phyloP scores from a whole-genome alignment of 495 filamentous ascomycete genomes.

The Aspergillus bridgeri region DNA sequence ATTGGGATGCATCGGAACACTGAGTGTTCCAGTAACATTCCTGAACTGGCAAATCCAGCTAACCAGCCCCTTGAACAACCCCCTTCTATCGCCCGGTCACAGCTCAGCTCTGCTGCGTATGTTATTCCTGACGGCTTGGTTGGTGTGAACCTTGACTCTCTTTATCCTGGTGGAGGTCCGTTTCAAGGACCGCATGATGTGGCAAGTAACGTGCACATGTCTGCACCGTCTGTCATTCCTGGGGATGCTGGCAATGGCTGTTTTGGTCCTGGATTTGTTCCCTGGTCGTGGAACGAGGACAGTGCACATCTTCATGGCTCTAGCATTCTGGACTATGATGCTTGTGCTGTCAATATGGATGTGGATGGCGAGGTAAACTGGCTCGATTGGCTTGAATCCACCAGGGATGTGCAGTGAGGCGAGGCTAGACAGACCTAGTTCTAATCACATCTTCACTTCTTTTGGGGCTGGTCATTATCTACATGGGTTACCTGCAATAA shows the following conservation, averaged over 20 bases:
- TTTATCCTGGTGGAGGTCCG: background rate
- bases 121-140: background rate
- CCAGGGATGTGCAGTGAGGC: background rate
- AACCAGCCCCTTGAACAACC: background rate
- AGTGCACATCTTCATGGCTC: too few species aligned
- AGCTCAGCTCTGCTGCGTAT: background rate
- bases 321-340: background rate
- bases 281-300: background rate
- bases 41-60: background rate
- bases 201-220: background rate
- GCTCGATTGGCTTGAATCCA: background rate
- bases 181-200: background rate
- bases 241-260: background rate
- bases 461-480: too few species aligned
- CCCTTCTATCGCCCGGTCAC: too few species aligned
- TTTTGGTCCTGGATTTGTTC: background rate
- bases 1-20: background rate
- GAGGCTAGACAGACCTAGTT: background rate
- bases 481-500: too few species aligned
- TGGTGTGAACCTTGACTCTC: background rate
- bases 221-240: background rate
- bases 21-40: background rate
- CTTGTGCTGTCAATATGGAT: background rate
- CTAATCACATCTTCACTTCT: too few species aligned
- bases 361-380: background rate